Conservation (phyloP, 1,139 yeast genomes). For the Chernovozyma sophiae-reginae region DNA sequence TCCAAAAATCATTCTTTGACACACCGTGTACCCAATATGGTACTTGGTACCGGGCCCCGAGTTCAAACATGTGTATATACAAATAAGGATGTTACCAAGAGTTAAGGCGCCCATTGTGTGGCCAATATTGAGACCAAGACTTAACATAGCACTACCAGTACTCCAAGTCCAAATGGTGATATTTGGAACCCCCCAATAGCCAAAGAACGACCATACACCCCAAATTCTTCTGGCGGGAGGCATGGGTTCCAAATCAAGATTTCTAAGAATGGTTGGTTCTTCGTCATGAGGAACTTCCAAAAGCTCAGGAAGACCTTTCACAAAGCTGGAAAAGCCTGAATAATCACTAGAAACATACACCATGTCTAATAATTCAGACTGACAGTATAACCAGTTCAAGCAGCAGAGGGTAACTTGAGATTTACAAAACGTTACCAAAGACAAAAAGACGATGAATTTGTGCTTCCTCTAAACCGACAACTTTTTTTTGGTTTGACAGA, state of each 20-base stretch:
- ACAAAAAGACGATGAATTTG: no score
- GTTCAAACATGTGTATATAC: constrained; percentile 15
- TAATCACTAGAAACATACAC: background rate
- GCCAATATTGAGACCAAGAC: constrained; percentile 13
- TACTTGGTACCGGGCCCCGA: constrained; percentile 18
- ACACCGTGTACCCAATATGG: constrained; percentile 20
- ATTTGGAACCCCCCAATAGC: constrained; percentile 21
- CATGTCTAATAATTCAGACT: no score
- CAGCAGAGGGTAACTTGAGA: no score
- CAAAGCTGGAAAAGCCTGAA: background rate
- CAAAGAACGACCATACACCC: constrained; percentile 19
- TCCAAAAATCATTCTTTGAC: constrained; percentile 19
- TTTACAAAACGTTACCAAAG: no score
- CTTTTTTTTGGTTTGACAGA: no score
- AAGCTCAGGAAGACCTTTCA: constrained; percentile 2
- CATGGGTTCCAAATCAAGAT: constrained; percentile 18
- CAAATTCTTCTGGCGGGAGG: constrained; percentile 16
- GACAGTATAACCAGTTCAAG: no score
- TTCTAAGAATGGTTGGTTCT: constrained; percentile 8
- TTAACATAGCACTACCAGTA: constrained; percentile 17
- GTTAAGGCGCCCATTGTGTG: constrained; percentile 19
- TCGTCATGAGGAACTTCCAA: constrained; percentile 9
- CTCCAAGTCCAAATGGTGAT: constrained; percentile 20
- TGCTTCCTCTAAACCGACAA: no score
- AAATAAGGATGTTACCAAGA: constrained; percentile 16